Evolutionary conservation across 257 asterid species (phyloP), one percentile per base, ranked within the genome.

Genomic region (Thymus quinquecostatus): DNA sequence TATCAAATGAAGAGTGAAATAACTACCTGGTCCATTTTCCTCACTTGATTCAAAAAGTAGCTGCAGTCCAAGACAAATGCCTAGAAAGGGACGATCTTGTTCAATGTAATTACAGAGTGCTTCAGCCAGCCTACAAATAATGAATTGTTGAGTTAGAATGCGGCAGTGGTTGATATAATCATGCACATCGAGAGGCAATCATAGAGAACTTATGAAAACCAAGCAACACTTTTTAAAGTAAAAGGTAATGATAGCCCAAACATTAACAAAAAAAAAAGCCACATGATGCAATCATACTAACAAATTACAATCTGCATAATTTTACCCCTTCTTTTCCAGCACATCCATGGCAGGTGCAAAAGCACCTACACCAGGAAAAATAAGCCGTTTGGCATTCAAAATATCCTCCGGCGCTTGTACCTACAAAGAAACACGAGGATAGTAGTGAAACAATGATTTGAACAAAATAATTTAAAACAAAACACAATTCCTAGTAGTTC

Each of bases 301-400:
- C 8, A 36, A 49, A 53, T 27, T 8, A 41, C 34, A 44, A 40
- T 7, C 36, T 33, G 76, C 70, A 56, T 14, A 49, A 58, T 75
- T 67, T 82, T 80, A 93, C 98, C 96, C 99, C 61, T 77, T 89
- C 71, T 70, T 81, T 79, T 82, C 84, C 67, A 94, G 79, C 68
- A 89, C 97, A 69, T 94, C 98, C 98, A 94, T 94, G 51, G 99
- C 99, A 69, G 98, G 81, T 45, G 95, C 95, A 83, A 94, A 94
- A 57, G 99, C 97, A 64, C 99, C 99, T 51, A 94, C 99, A 34
- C 99, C 99, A 34, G 98, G 98, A 71, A 94, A 94, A 75, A 94
- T 80, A 72, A 94, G 97, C 44, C 91, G 86, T 28, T 81, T 82
- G 62, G 99, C 98, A 78, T 82, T 87, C 83, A 86, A 75, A 68